Base-by-base conservation (phyloP, 2,329 filamentous ascomycete genomes). In the Aspergillus sojae region DNA sequence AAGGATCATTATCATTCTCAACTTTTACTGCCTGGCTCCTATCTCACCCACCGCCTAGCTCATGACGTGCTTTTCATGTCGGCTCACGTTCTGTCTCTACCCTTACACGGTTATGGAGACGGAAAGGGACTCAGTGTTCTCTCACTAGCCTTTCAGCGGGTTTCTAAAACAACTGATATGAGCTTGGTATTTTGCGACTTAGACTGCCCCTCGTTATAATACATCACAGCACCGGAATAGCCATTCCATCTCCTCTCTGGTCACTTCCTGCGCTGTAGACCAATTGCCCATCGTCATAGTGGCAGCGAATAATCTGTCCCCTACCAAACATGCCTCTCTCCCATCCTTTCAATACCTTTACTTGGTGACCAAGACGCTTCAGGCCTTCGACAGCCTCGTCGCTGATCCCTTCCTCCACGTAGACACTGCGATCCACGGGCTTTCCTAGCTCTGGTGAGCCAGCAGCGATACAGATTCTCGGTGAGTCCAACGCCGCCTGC, bases 201-300 rank as follows among this genome's bases (percentile, higher is more conserved):
- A 36, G 9, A 34, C 10, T 36, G 14, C 34, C 34, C 12, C 34
- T 36, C 5, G 12, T 14, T 36, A 28, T 12, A 28, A 19, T 30
- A 61, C 19, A 53, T 63, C 48, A 71, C 48, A 70, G 32, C 32
- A 67, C 59, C 28, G 87, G 87, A 66, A 88, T 79, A n/a, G 88
- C 87, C 70, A 84, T 83, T 10, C 95, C 94, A 78, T 99, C 94
- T 0, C 91, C 94, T 64, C 95, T 86, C 71, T 87, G 85, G 81
- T 99, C 94, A 76, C 94, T 97, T 0, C 93, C 94, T 0, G 89
- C 94, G 61, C 91, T 96, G 87, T 92, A 98, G 2, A 98, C 85
- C 7, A 87, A 83, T 34, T 85, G 83, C 4, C 88, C 87, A 50
- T 95, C 92, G 68, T 97, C 93, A 30, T 90, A 81, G 75, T 91